phyloP scores from a whole-genome alignment of 305 asterid genomes.

The Solanum hybrid region DNA sequence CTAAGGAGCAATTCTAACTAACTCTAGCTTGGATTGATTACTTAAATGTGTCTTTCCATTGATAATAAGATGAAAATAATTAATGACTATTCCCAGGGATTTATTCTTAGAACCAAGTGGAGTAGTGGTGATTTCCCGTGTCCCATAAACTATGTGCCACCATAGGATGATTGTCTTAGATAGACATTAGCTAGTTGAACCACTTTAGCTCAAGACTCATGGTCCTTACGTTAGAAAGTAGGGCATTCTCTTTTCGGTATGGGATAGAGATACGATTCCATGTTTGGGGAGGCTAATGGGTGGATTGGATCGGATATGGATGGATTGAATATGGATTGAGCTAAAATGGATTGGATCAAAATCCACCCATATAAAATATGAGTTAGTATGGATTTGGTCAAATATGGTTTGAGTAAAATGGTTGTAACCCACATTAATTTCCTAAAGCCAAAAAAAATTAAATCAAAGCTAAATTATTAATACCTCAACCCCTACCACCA shows the following conservation, averaged over 20 bases:
- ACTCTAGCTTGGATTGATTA: neutral
- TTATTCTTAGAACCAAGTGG: neutral
- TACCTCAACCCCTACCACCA: neutral
- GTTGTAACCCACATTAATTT: neutral
- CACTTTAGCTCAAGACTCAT: neutral
- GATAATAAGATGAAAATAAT: neutral
- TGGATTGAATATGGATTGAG: neutral
- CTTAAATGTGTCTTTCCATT: neutral
- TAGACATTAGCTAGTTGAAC: neutral
- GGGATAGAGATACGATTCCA: neutral
- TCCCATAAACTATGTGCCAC: neutral
- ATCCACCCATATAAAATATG: neutral
- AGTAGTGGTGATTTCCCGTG: neutral
- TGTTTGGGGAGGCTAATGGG: neutral
- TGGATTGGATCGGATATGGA: neutral
- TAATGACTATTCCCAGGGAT: neutral
- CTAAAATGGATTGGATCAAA: neutral
- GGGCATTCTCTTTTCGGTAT: neutral
- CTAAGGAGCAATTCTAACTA: neutral
- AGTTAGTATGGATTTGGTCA: neutral
- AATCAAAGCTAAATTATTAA: too few relatives aligned
- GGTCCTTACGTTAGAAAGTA: neutral
- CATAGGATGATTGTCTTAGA: neutral
- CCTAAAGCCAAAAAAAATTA: neutral
- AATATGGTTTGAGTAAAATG: neutral